These are phyloP conservation scores for Tolypocladium inflatum DNA, from an alignment of 2,329 filamentous ascomycete genomes.

Conservation along the genomic window DNA sequence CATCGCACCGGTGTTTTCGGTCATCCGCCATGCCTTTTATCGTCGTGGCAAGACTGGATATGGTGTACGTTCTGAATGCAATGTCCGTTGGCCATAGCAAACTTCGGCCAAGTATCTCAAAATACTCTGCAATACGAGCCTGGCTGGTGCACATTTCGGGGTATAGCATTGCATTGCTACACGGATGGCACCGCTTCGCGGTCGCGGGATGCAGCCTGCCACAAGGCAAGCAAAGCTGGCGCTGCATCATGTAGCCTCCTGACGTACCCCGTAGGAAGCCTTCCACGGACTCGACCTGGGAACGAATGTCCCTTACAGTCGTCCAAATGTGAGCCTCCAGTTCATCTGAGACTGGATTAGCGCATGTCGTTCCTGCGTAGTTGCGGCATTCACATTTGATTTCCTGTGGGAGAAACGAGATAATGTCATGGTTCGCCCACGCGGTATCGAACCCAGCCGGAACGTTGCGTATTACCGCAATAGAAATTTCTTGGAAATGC, in stretches of 20 bases:
- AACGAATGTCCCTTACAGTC: background rate
- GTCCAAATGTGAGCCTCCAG: background rate
- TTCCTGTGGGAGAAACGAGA: background rate
- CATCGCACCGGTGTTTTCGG: background rate
- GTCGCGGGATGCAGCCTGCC: background rate
- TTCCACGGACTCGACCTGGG: background rate
- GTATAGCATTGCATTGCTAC: background rate
- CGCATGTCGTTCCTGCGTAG: background rate
- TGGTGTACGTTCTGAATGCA: background rate
- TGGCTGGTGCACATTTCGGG: background rate
- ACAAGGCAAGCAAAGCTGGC: background rate
- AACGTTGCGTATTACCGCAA: background rate
- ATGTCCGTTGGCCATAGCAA: background rate
- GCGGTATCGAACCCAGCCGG: background rate
- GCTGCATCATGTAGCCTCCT: background rate
- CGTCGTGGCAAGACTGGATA: background rate
- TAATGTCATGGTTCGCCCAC: background rate
- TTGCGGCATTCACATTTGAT: background rate
- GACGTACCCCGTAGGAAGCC: background rate
- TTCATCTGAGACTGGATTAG: background rate
- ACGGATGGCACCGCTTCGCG: background rate
- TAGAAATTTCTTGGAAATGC: background rate
- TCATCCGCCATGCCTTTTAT: background rate
- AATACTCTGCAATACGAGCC: background rate
- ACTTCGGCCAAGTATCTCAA: background rate